A percentile compares a stretch with the other conserved stretches of the same genome.
Evolutionary conservation across 2,329 filamentous ascomycete genomes (phyloP).

Genomic region (Xylaria digitata): DNA sequence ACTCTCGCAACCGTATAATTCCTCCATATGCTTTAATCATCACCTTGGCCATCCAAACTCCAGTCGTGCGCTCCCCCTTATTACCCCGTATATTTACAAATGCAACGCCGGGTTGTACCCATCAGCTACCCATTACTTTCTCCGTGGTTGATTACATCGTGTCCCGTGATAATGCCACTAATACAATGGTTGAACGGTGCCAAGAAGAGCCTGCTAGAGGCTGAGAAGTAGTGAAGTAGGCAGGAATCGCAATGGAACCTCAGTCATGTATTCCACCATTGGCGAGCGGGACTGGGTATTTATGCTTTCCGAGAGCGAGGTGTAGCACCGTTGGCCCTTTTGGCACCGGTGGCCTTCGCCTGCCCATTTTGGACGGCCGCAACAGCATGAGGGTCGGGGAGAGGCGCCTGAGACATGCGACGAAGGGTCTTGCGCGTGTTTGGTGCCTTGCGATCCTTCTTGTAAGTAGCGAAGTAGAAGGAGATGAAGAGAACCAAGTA

Average conservation of each 20-base stretch:
- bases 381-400: constrained; percentile 85
- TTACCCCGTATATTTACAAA: constrained; percentile 44
- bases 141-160: constrained; percentile 42
- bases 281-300: constrained; percentile 33
- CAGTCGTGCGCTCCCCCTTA: constrained; percentile 40
- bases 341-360: constrained; percentile 65
- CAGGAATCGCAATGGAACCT: constrained; percentile 15
- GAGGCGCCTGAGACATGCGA: constrained; percentile 72
- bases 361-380: constrained; percentile 68
- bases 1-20: constrained; percentile 28
- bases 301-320: constrained; percentile 79
- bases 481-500: constrained; percentile 99
- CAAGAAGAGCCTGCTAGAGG: constrained; percentile 28
- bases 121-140: constrained; percentile 38
- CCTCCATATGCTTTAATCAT: constrained; percentile 44
- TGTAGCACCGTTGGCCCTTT: constrained; percentile 68
- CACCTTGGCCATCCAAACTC: constrained; percentile 45
- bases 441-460: constrained; percentile 81
- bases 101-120: constrained; percentile 37
- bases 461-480: constrained; percentile 98
- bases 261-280: constrained; percentile 21
- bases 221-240: constrained; percentile 24
- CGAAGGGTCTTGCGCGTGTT: constrained; percentile 83
- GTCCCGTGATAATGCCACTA: constrained; percentile 47
- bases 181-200: constrained; percentile 47